These are phyloP conservation scores for Lippia alba DNA, from an alignment of 305 asterid genomes.

Conservation along the genomic window DNA sequence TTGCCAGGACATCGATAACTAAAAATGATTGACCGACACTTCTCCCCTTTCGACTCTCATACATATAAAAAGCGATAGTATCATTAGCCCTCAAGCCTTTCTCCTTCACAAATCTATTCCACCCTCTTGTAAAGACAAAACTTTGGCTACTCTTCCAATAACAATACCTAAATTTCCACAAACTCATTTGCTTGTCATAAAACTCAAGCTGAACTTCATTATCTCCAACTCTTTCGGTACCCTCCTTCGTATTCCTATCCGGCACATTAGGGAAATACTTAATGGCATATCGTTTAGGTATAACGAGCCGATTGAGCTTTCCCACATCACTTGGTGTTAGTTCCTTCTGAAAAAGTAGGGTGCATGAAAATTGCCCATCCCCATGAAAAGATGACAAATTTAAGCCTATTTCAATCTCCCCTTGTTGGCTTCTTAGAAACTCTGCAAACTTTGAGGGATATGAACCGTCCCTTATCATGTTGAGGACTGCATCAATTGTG, in stretches of 20 bases:
- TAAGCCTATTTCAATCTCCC: slow-evolving; percentile 31
- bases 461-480: slow-evolving; percentile 74
- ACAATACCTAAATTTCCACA: slow-evolving; percentile 67
- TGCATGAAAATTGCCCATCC: slow-evolving; percentile 39
- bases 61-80: slow-evolving; percentile 53
- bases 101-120: slow-evolving; percentile 72
- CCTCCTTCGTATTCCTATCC: slow-evolving; percentile 12
- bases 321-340: slow-evolving; percentile 89
- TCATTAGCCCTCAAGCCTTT: slow-evolving; percentile 60
- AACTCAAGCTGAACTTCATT: slow-evolving; percentile 56
- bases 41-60: slow-evolving; percentile 35
- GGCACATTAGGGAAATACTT: slow-evolving; percentile 61
- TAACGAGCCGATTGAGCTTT: slow-evolving; percentile 71
- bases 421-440: slow-evolving; percentile 45
- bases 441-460: slow-evolving; percentile 55
- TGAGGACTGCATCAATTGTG: slow-evolving; percentile 45
- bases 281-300: slow-evolving; percentile 68
- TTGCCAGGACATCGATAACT: slow-evolving; percentile 58
- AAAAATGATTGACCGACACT: slow-evolving; percentile 38
- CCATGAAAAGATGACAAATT: slow-evolving; percentile 32
- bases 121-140: slow-evolving; percentile 74
- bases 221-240: slow-evolving; percentile 5
- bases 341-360: slow-evolving; percentile 65
- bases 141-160: slow-evolving; percentile 90
- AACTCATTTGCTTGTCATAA: slow-evolving; percentile 49